phyloP scores from a whole-genome alignment of 2,329 filamentous ascomycete genomes.

The Colletotrichum falcatum region DNA sequence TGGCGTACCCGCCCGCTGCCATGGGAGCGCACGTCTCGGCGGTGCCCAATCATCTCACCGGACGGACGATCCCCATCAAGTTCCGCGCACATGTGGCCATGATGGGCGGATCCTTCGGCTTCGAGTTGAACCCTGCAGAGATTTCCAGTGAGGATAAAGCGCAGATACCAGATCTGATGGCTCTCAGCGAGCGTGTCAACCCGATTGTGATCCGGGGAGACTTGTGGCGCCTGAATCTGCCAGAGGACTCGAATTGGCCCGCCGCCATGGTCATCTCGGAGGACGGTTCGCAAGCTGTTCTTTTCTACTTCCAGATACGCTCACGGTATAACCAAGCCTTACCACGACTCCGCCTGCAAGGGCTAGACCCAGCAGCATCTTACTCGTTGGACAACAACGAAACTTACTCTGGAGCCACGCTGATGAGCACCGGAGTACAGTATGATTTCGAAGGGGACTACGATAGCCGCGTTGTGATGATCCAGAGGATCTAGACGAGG shows the following conservation, averaged over 20 bases:
- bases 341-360: constrained; percentile 66
- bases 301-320: constrained; percentile 72
- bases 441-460: constrained; percentile 64
- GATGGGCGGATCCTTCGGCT: constrained; percentile 76
- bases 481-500: constrained; percentile 57
- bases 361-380: constrained; percentile 64
- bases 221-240: constrained; percentile 69
- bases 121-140: constrained; percentile 70
- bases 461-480: constrained; percentile 66
- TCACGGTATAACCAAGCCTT: constrained; percentile 64
- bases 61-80: constrained; percentile 65
- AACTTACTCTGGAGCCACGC: constrained; percentile 67
- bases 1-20: constrained; percentile 70
- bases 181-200: constrained; percentile 66
- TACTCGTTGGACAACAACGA: constrained; percentile 63
- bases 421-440: constrained; percentile 73
- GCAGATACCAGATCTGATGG: constrained; percentile 66
- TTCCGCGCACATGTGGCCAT: constrained; percentile 76
- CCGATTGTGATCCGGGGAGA: constrained; percentile 69
- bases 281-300: constrained; percentile 61
- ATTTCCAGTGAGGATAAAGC: constrained; percentile 63
- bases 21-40: constrained; percentile 76
- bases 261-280: constrained; percentile 69
- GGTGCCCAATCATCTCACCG: constrained; percentile 69
- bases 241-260: constrained; percentile 71